These are phyloP conservation scores for Conringia planisiliqua DNA, from an alignment of 345 rosid species.

Conservation along the genomic window DNA sequence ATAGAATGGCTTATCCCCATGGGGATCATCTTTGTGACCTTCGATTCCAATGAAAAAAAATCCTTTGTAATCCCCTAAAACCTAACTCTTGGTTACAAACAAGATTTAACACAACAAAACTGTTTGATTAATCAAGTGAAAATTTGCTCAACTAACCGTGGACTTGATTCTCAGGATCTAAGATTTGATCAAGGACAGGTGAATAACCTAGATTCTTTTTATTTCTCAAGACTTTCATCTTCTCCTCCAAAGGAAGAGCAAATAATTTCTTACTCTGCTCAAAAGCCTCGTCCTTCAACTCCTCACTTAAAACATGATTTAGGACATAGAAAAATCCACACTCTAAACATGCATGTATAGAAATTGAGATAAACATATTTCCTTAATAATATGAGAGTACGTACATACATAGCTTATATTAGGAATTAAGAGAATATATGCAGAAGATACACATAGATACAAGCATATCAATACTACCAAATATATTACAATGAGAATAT, in stretches of 20 bases:
- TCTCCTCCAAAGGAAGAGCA: conserved; percentile 49
- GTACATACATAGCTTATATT: too few species aligned
- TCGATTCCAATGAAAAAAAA: conserved; percentile 70
- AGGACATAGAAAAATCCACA: conserved; percentile 76
- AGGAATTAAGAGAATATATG: too few species aligned
- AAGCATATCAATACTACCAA: too few species aligned
- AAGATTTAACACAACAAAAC: not conserved
- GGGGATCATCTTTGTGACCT: conserved; percentile 51
- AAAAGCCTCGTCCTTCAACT: conserved; percentile 64
- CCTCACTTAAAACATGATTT: conserved; percentile 69
- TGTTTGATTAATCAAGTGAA: not conserved
- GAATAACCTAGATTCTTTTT: conserved; percentile 69
- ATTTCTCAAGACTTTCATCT: conserved; percentile 65
- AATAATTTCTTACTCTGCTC: conserved; percentile 60
- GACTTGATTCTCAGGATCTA: conserved; percentile 47
- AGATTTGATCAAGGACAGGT: conserved; percentile 61
- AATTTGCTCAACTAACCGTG: not conserved
- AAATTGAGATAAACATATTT: too few species aligned
- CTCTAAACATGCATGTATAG: conserved; percentile 87
- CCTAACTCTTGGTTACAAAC: not conserved
- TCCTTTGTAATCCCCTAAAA: conserved; percentile 82
- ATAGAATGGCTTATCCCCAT: conserved; percentile 59
- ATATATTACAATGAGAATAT: too few species aligned
- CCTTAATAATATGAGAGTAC: too few species aligned
- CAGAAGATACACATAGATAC: too few species aligned